Conservation (phyloP, 176 grass and related monocot genomes). For the Secale cereale region DNA sequence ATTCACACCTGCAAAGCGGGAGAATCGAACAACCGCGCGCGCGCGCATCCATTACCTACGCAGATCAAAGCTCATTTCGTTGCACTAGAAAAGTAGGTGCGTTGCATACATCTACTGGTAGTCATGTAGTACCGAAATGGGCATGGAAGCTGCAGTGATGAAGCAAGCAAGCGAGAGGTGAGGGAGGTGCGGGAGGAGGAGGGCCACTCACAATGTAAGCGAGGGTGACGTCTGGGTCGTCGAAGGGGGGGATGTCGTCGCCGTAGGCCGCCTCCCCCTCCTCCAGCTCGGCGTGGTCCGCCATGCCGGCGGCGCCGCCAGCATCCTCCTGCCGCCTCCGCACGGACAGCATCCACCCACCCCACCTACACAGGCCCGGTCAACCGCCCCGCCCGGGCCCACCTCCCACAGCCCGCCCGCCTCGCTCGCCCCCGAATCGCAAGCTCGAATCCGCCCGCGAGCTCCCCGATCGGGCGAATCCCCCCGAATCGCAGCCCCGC, state of each 20-base stretch:
- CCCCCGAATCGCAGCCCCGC: slow-evolving; percentile 29
- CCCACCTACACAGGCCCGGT: background rate
- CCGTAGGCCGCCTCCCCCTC: slow-evolving; percentile 81
- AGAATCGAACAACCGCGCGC: background rate
- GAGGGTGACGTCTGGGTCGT: slow-evolving; percentile 78
- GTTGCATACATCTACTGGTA: background rate
- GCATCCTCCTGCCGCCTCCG: slow-evolving; percentile 50
- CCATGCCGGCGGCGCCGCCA: slow-evolving; percentile 30
- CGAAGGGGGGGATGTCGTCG: slow-evolving; percentile 39
- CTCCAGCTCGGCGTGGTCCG: slow-evolving; percentile 74
- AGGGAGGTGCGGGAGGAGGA: background rate
- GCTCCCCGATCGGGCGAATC: slow-evolving; percentile 28
- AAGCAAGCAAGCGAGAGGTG: background rate
- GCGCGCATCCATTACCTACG: background rate
- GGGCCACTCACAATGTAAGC: slow-evolving; percentile 87
- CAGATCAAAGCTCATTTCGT: background rate
- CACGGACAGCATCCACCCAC: slow-evolving; percentile 57
- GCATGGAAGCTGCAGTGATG: background rate
- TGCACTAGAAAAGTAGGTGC: background rate
- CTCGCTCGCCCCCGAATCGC: background rate
- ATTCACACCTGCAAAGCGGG: background rate
- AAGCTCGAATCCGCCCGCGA: background rate
- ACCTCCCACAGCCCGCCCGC: background rate
- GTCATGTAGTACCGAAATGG: background rate
- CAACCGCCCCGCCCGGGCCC: background rate